A percentile compares a stretch with the other conserved stretches of the same genome.
phyloP scores from a whole-genome alignment of 2,329 filamentous ascomycete species.

The Colletotrichum navitas region DNA sequence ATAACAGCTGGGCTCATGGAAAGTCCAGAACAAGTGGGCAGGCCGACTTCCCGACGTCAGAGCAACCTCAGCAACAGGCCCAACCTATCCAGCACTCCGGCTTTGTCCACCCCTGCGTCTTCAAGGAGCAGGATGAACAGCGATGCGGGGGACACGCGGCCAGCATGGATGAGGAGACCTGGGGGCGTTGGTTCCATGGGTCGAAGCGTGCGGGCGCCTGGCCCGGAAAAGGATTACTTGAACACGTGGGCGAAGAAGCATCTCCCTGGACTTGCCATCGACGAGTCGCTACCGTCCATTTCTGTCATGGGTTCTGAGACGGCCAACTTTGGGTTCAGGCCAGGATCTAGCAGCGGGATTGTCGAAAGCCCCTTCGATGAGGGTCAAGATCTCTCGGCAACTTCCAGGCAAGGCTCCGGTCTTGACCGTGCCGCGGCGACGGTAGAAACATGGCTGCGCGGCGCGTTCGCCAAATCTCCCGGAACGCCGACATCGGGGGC shows the following conservation, averaged over 20 bases:
- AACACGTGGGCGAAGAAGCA: constrained; percentile 89
- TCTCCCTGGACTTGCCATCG: constrained; percentile 81
- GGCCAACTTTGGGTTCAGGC: constrained; percentile 67
- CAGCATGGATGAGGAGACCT: constrained; percentile 81
- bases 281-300: constrained; percentile 73
- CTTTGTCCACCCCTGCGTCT: constrained; percentile 50
- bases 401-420: constrained; percentile 62
- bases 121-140: constrained; percentile 55
- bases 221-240: constrained; percentile 85
- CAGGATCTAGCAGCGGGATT: constrained; percentile 55
- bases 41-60: constrained; percentile 55
- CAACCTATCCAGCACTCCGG: constrained; percentile 45
- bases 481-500: constrained; percentile 61
- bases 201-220: constrained; percentile 77
- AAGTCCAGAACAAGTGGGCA: constrained; percentile 36
- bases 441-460: constrained; percentile 91
- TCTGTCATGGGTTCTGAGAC: constrained; percentile 73
- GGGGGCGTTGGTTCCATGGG: constrained; percentile 89
- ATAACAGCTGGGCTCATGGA: constrained; percentile 21
- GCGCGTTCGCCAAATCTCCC: constrained; percentile 77
- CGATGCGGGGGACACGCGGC: constrained; percentile 55
- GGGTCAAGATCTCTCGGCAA: constrained; percentile 56
- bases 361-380: constrained; percentile 66
- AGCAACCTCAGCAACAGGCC: constrained; percentile 57
- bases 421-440: constrained; percentile 88